Evolutionary conservation across 2,329 filamentous ascomycete species (phyloP), one percentile per base, ranked within the genome.

Genomic region (Colletotrichum noveboracense): DNA sequence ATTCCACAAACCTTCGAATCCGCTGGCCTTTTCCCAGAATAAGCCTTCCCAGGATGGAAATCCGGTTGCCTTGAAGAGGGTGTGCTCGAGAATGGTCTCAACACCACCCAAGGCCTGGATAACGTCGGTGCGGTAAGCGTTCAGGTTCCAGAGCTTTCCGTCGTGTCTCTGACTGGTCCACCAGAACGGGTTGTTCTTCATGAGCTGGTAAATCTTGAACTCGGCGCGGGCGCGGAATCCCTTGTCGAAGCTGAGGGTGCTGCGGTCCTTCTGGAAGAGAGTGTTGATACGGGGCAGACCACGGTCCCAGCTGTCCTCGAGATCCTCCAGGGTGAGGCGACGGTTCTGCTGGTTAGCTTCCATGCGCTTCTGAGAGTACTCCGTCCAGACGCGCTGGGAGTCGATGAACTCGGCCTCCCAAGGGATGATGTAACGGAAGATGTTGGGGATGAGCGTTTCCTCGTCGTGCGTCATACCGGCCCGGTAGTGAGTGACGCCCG

Each of bases 361-460:
- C 78, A 97, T 90, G 62, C 97, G 94, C 89, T 99, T 99, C 86
- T 99, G 97, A 1, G 96, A 98, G 82, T 99, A 99, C 81, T 99
- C 97, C 30, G 97, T 98, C 97, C 97, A 99, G 2, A 99, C 97
- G 80, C 97, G 94, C 84, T 99, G 97, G 6, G 97, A 99, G 83
- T 99, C 97, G 79, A 98, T 98, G 85, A 99, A 99, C 84, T 99
- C 97, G 2, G 96, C 95, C 84, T 99, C 97, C 97, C 97, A 99
- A 0, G 97, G 96, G 78, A 98, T 98, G 83, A 99, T 98, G 86
- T 99, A 99, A 76, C 97, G 93, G 93, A 98, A 98, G 80, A 99
- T 99, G 83, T 99, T 98, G 12, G 97, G 97, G 75, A 99, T 99
- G 69, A 99, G 87, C 0, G 97, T 98, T 85, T 99, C 97, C 83